Evolutionary conservation across 495 filamentous ascomycete genomes (phyloP), one percentile per base, ranked within the genome.

Genomic region (Saxophila tyrrhenica): DNA sequence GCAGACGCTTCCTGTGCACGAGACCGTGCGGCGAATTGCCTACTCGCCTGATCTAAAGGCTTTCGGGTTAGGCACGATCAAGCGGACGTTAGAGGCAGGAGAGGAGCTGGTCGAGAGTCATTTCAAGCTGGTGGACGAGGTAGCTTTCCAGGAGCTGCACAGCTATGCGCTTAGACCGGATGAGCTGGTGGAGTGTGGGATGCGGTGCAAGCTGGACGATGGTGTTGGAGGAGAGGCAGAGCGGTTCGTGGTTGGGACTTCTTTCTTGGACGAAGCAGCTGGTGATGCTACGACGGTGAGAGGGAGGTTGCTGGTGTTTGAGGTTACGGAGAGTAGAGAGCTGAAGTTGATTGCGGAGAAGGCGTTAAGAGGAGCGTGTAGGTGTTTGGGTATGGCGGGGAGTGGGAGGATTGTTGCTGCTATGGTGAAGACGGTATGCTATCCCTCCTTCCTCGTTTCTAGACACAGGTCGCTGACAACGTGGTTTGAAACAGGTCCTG

Each of bases 241-340:
- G 64, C 73, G 88, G 16, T 96, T 96, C 61, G 67, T 99, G 21
- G 82, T 96, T 1, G 92, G 92, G 9, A 96, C 94, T 15, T 81
- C 84, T 29, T 89, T 80, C 58, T 57, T 91, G 44, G 77, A 82
- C 39, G 82, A 90, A 32, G 74, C 74, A 13, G 51, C 19, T 24
- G 53, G 32, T 15, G 22, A 48, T 23, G 9, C 16, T 8, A 70
- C 71, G 15, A 70, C 75, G 10, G 73, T 78, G 16, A 74, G 80
- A 43, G 92, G 92, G 1, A 79, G 92, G 48, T 86, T 99, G 19
- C 62, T 95, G 9, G 74, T 97, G 0, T 79, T 97, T 55, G 89
- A 91, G 42, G 77, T 96, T 42, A 86, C 87, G 51, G 75, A 76
- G 52, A 80, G 86, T 32, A 75, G 84, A 47, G 77, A 76, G 25